Evolutionary conservation across 345 rosid genomes (phyloP), one percentile per base, ranked within the genome.

Genomic region (Eucalyptus paniculata): DNA sequence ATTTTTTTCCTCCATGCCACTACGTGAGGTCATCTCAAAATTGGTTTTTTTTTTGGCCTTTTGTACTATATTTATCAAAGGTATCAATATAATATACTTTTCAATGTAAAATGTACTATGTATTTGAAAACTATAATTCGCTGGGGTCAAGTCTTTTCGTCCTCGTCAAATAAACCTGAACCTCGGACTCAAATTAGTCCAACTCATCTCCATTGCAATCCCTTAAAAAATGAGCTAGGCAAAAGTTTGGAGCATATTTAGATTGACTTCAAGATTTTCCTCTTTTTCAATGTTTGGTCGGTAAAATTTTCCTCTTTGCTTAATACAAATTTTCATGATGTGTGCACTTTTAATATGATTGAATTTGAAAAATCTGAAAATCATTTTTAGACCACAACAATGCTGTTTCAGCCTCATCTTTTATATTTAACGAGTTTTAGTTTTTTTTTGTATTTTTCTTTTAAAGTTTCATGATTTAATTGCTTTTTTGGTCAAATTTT

Each of bases 151-250:
- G 40, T n/a, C 0, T n/a, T n/a, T n/a, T n/a, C 5, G 3, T n/a
- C 77, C 77, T 2, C 0, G 3, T n/a, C 37, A n/a, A n/a, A 65
- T 65, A 65, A 65, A n/a, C 77, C 37, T 1, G 0, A 65, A n/a
- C 40, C 77, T 18, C 37, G 77, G n/a, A 14, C 37, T 65, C 10
- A 3, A 30, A 65, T 65, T n/a, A 65, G 37, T n/a, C 37, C 19
- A 65, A 65, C 77, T 65, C 19, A n/a, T 65, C 32, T 65, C 19
- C 19, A 8, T n/a, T n/a, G 6, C 1, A 8, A 65, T 65, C 37
- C 21, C 37, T n/a, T 65, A 3, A n/a, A 3, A 3, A 65, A 65
- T 4, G 18, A 65, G 77, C 2, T 0, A 0, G 4, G 77, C 37
- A 7, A 65, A 65, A 30, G 37, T 65, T 65, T 15, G 16, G 34